phyloP scores from a whole-genome alignment of 306 rosid genomes.

The Neltuma alba region DNA sequence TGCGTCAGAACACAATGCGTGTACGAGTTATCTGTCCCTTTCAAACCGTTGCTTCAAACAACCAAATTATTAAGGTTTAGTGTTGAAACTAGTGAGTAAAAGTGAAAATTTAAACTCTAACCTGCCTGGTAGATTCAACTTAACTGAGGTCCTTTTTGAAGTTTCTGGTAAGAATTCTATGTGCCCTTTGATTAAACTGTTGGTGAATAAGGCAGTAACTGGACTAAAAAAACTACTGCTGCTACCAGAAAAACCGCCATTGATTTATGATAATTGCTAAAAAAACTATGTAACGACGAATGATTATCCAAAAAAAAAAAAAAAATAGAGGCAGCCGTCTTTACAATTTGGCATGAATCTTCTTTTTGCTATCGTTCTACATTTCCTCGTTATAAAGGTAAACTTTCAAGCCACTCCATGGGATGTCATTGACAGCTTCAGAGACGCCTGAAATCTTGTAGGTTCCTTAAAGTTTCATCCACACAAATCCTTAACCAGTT shows the following conservation, averaged over 20 bases:
- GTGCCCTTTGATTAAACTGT: not conserved
- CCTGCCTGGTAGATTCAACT: not conserved
- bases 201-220: not conserved
- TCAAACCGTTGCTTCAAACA: constrained; percentile 31
- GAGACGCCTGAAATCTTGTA: not conserved
- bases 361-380: not conserved
- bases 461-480: constrained; percentile 17
- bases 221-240: too few relatives aligned
- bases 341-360: not conserved
- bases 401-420: constrained; percentile 16
- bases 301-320: not conserved
- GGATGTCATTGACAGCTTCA: not conserved
- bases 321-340: not conserved
- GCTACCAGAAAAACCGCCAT: not conserved
- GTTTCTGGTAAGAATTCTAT: constrained; percentile 3
- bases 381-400: not conserved
- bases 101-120: constrained; percentile 14
- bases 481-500: not conserved
- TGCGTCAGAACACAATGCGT: not conserved
- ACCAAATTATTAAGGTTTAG: not conserved
- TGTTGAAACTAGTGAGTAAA: not conserved
- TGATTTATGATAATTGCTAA: not conserved
- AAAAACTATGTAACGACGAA: not conserved
- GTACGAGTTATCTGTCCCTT: not conserved
- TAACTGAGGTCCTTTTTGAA: not conserved